Evolutionary conservation across 2,329 filamentous ascomycete genomes (phyloP).

Genomic region (Neofusicoccum sp.): DNA sequence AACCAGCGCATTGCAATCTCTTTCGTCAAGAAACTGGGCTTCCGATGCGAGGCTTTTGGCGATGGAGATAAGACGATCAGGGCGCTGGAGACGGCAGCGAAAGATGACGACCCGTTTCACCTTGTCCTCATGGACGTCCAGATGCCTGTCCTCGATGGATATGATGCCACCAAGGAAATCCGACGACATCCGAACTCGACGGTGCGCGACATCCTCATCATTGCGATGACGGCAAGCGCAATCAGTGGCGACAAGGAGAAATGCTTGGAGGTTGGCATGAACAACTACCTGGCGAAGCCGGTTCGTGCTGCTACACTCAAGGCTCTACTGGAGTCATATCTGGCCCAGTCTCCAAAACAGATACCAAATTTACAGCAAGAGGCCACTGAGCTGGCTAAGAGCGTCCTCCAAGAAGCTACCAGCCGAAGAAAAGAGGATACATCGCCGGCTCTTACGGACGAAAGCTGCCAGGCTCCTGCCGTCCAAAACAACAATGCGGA

Average conservation of each 20-base stretch:
- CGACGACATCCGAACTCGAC: conserved; percentile 72
- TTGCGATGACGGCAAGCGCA: conserved; percentile 94
- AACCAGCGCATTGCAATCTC: conserved; percentile 93
- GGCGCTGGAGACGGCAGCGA: conserved; percentile 71
- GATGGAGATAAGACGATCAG: conserved; percentile 88
- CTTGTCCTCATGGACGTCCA: conserved; percentile 90
- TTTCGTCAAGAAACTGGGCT: conserved; percentile 82
- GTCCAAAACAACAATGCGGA: not conserved
- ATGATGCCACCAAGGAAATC: conserved; percentile 82
- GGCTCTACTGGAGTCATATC: conserved; percentile 72
- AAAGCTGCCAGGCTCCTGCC: not conserved
- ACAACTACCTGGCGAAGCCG: conserved; percentile 93
- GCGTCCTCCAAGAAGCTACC: conserved; percentile 13
- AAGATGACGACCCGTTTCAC: conserved; percentile 75
- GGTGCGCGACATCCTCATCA: conserved; percentile 82
- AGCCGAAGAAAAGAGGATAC: not conserved
- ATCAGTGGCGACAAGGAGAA: conserved; percentile 95
- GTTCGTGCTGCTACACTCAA: conserved; percentile 86
- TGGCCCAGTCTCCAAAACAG: conserved; percentile 49
- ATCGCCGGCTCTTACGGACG: not conserved
- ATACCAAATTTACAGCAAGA: conserved; percentile 48
- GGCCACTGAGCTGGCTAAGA: conserved; percentile 44
- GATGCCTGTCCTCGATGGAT: conserved; percentile 91
- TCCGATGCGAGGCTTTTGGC: conserved; percentile 83
- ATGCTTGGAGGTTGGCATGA: conserved; percentile 94